Evolutionary conservation across 768 basidiomycete species (phyloP), one percentile per base, ranked within the genome.

Genomic region (Boletus vinaceobasis): DNA sequence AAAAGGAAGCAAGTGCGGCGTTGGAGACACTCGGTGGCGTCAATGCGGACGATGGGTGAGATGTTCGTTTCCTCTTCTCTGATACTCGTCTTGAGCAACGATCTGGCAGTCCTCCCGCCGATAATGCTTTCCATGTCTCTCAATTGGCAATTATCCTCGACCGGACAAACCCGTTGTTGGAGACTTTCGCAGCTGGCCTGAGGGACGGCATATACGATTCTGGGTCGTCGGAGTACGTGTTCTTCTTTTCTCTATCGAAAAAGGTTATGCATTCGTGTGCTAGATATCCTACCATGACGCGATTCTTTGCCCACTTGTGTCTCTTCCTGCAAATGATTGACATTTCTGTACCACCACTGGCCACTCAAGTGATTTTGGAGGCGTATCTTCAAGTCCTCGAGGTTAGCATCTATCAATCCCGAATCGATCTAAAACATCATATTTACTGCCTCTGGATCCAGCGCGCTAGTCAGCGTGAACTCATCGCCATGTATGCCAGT

Each of bases 261-360:
- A 31, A 27, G 10, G 27, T 52, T 3, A 58, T 43, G 15, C 55
- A 53, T 53, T 14, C 27, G 43, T 53, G 19, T 13, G 29, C 48
- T 52, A 90, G 88, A 59, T 88, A 88, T 63, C 76, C 84, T 0
- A 77, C 81, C 0, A 79, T 91, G 77, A 84, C 83, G 43, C 86
- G 94, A 4, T 99, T 98, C 74, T 97, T 96, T 64, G 88, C 94
- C 0, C 96, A 99, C 65, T 75, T 98, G 23, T 92, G 92, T 59
- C 83, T 98, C 31, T 93, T 87, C 72, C 78, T 97, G 4, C 85
- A 89, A 58, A 83, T 93, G 73, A 88, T 97, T 35, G 87, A 88
- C 47, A 73, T 87, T 35, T 68, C 83, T 0, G 81, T 92, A 0
- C 88, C 94, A 0, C 84, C 87, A 2, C 70, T 83, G 13, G 83